Evolutionary conservation across 2,329 filamentous ascomycete genomes (phyloP), one percentile per base, ranked within the genome.

Genomic region (Chalaropsis ovoidea): DNA sequence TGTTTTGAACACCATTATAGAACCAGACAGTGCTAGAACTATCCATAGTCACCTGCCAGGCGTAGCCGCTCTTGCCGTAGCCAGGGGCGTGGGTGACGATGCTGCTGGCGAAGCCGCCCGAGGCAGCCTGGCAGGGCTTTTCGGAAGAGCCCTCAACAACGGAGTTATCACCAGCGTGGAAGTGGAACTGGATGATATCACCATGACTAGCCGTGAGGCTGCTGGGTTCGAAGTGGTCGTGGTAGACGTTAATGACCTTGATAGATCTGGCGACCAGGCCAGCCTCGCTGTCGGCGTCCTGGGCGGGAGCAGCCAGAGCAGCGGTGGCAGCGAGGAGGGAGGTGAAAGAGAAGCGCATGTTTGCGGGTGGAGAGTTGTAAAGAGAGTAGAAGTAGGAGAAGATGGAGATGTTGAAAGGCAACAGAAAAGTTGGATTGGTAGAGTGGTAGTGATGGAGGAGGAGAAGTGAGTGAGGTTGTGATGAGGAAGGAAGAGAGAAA

Each of bases 91-190:
- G 11, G 24, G 19, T 2, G 11, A 8, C 24, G 17, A 15, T 41
- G 35, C 35, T 17, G 3, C 39, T 22, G 4, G 0, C 11, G 22
- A 43, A 62, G 60, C 39, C 39, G 10, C 60, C 39, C 19, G 11
- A 19, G 11, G 76, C 72, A 1, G 78, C 78, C 65, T 71, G 10
- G 73, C 79, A 80, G 19, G 77, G 77, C 56, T 73, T 68, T 63
- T 68, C 74, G 67, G 79, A 79, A 71, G 70, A 74, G 15, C 19
- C 11, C 47, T 52, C 19, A 27, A 52, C 47, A 52, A 52, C 47
- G 19, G 47, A 52, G 47, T 13, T 52, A 8, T 24, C 11, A 19
- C 47, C 47, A 13, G 10, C 10, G 10, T 24, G 19, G 15, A 52
- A 52, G 10, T 52, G 47, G 22, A 52, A 42, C 15, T 62, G 60